Evolutionary conservation across 257 asterid species (phyloP), one percentile per base, ranked within the genome.

Genomic region (Plectranthus barbatus): DNA sequence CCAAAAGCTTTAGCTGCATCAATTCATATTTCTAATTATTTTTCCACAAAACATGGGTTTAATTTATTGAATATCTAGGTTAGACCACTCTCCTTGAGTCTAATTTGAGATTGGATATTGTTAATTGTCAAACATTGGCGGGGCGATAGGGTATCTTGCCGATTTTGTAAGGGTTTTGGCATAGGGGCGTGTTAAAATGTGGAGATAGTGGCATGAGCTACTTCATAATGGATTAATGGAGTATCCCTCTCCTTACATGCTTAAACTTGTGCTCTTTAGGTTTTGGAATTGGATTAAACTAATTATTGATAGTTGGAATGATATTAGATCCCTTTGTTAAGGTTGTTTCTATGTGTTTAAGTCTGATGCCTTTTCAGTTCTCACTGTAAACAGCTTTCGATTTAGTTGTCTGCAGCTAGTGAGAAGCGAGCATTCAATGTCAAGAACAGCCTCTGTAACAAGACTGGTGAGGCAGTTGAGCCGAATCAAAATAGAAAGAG

Each of bases 391-490:
- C 19, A 58, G 15, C 33, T 45, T 24, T n/a, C 31, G 14, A 15
- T 15, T 41, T 59, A 31, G 42, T 48, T 36, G 42, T 39, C 55
- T 6, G 6, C 15, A 50, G 57, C n/a, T 8, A 41, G 42, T 44
- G 15, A 54, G 24, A 37, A 60, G 48, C 23, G 7, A 24, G 41
- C 14, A n/a, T 7, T 74, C n/a, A 41, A 84, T 90, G 86, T 66
- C 77, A 33, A 72, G 84, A 74, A 41, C 72, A 44, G 44, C 68
- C 6, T 62, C 64, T 48, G 26, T 83, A 52, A n/a, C 46, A 9
- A 77, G 72, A 73, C 74, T 87, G 17, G 72, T 76, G 41, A 64
- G 76, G 60, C 77, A 65, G 64, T 48, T 76, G 26, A 76, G 62
- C 72, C 80, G 52, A 9, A 68, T 83, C 15, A 72, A 56, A 40